Evolutionary conservation across 495 filamentous ascomycete species (phyloP).

Genomic region (Acidomyces sp.): DNA sequence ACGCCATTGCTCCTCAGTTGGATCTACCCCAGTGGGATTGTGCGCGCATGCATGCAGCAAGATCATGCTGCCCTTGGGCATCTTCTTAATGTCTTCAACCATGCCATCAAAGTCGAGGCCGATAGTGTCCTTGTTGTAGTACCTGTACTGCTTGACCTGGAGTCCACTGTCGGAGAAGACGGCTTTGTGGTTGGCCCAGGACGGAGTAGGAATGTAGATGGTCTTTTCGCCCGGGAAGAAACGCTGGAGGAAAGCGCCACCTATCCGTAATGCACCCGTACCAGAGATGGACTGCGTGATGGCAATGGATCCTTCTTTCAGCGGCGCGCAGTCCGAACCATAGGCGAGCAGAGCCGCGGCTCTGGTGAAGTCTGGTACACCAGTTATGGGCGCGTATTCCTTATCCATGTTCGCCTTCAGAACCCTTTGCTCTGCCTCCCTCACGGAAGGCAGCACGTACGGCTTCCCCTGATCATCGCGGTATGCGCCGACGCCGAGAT

Average conservation of each 20-base stretch:
- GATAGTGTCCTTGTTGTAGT: conserved; percentile 98
- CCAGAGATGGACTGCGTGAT: conserved; percentile 98
- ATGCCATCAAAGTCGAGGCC: conserved; percentile 94
- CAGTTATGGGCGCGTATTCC: conserved; percentile 96
- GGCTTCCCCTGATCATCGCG: conserved; percentile 94
- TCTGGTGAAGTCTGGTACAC: conserved; percentile 83
- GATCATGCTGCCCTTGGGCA: conserved; percentile 75
- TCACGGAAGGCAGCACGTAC: conserved; percentile 90
- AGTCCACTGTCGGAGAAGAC: conserved; percentile 90
- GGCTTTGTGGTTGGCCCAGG: conserved; percentile 96
- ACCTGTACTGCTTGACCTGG: conserved; percentile 83
- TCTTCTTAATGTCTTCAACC: conserved; percentile 77
- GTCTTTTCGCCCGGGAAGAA: conserved; percentile 84
- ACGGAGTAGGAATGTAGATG: conserved; percentile 88
- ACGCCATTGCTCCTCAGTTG: conserved; percentile 83
- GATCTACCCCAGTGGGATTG: conserved; percentile 97
- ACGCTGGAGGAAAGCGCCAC: conserved; percentile 79
- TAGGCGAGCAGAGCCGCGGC: conserved; percentile 86
- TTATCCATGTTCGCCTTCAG: conserved; percentile 70
- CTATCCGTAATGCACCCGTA: conserved; percentile 88
- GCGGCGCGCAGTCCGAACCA: conserved; percentile 58
- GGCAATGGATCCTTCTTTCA: conserved; percentile 67
- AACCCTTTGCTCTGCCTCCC: conserved; percentile 75
- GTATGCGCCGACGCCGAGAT: conserved; percentile 76
- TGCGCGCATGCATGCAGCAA: conserved; percentile 95